A percentile compares a stretch with the other conserved stretches of the same genome.
Evolutionary conservation across 768 basidiomycete species (phyloP).

Genomic region (Trametes punicea): DNA sequence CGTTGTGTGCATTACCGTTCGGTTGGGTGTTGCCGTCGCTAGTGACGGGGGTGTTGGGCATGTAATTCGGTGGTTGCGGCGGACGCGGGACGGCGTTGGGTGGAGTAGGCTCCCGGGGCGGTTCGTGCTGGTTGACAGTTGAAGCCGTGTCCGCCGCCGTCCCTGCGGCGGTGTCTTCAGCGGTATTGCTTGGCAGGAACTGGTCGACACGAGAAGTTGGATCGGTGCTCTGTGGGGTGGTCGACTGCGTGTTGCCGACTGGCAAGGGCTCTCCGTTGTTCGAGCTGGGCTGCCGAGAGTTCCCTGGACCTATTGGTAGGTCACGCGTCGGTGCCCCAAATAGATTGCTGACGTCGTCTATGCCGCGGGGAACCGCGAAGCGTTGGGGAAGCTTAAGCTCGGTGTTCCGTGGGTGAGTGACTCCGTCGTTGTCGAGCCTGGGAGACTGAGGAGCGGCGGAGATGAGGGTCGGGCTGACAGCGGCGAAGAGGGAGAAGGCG

Average conservation of each 20-base stretch:
- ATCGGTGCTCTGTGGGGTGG: background rate
- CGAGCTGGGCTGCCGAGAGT: background rate
- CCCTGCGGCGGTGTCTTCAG: background rate
- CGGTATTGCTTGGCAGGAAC: background rate
- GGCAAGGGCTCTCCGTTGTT: background rate
- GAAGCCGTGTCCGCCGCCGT: background rate
- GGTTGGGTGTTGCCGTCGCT: background rate
- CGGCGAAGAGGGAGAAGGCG: conserved; percentile 29
- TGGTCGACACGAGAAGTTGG: background rate
- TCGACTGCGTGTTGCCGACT: background rate
- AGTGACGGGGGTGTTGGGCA: background rate
- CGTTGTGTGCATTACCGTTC: background rate
- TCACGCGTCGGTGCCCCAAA: no score
- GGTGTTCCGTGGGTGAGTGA: conserved; percentile 13
- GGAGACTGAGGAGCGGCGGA: conserved; percentile 24
- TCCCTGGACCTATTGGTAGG: background rate
- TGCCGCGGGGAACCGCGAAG: background rate
- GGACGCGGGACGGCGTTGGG: background rate
- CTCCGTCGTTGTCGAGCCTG: conserved; percentile 3
- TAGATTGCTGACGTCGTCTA: background rate
- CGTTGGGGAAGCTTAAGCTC: background rate
- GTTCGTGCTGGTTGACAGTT: background rate
- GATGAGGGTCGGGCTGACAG: conserved; percentile 26
- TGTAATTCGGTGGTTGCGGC: background rate
- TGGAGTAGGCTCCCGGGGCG: background rate